Evolutionary conservation across 495 filamentous ascomycete genomes (phyloP).

Genomic region (Barbatosphaeria neglecta): DNA sequence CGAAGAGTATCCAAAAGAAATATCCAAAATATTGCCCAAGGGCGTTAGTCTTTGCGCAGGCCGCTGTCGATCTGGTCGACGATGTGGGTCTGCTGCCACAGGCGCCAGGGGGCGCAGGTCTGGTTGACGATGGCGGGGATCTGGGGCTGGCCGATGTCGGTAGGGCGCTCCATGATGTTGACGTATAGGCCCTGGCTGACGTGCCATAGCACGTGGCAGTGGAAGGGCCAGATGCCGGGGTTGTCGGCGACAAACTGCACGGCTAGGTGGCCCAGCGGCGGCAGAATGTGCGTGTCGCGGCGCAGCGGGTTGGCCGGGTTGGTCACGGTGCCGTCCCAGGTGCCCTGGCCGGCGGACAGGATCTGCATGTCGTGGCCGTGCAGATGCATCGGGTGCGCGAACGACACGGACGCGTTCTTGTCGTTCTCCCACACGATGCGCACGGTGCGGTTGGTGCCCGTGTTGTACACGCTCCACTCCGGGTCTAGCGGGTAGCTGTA

Average conservation of each 20-base stretch:
- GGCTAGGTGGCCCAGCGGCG: conserved; percentile 15
- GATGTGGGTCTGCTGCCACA: not conserved
- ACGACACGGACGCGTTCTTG: not conserved
- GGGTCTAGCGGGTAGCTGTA: conserved; percentile 15
- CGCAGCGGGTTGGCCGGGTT: conserved; percentile 19
- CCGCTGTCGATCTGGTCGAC: not conserved
- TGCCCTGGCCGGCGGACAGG: conserved; percentile 13
- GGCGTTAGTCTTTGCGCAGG: too few species aligned
- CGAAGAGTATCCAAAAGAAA: too few species aligned
- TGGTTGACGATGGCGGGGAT: not conserved
- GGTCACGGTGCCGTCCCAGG: conserved; percentile 6
- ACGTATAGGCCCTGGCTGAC: conserved; percentile 1
- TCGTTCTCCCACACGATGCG: not conserved
- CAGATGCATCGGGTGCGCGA: not conserved
- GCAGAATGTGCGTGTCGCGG: conserved; percentile 18
- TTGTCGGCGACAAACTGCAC: conserved; percentile 19
- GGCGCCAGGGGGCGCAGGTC: not conserved
- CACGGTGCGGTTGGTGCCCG: not conserved
- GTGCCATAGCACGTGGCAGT: conserved; percentile 25
- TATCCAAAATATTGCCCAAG: too few species aligned
- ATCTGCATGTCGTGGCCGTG: conserved; percentile 22
- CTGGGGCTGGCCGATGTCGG: not conserved
- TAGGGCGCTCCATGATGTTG: not conserved
- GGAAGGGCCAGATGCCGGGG: conserved; percentile 21
- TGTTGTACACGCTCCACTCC: not conserved